phyloP scores from a whole-genome alignment of 2,329 filamentous ascomycete genomes.

The Phyllosticta capitalensis region DNA sequence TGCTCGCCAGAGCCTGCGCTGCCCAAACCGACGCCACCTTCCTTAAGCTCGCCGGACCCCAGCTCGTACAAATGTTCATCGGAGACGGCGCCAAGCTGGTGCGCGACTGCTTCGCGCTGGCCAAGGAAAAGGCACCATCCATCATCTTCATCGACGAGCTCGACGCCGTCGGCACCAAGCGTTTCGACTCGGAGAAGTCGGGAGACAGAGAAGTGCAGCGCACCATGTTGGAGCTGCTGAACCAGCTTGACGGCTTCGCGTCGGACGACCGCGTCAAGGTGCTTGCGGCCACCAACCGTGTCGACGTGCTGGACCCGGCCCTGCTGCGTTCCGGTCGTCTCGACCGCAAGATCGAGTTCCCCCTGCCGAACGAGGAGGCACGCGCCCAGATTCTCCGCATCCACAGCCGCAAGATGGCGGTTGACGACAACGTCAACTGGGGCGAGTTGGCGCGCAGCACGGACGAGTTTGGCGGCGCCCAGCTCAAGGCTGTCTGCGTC shows the following conservation, averaged over 20 bases:
- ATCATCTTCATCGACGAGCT: constrained; percentile 99
- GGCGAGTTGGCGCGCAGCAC: constrained; percentile 89
- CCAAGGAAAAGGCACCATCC: constrained; percentile 96
- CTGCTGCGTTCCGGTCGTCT: constrained; percentile 84
- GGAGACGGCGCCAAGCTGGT: constrained; percentile 97
- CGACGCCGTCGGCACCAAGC: constrained; percentile 96
- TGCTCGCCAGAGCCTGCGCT: constrained; percentile 88
- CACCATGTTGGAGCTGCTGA: constrained; percentile 97
- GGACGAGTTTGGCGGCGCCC: constrained; percentile 95
- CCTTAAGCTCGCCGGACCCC: constrained; percentile 93
- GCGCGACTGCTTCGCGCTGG: constrained; percentile 91
- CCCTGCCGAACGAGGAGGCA: constrained; percentile 93
- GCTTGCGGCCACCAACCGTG: constrained; percentile 84
- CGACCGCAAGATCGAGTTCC: constrained; percentile 97
- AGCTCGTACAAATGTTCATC: constrained; percentile 99
- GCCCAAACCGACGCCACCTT: constrained; percentile 98
- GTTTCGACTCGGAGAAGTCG: constrained; percentile 96
- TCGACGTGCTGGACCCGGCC: constrained; percentile 88
- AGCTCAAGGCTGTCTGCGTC: constrained; percentile 96
- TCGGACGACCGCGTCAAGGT: constrained; percentile 97
- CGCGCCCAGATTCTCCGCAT: constrained; percentile 95
- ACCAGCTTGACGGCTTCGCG: constrained; percentile 96
- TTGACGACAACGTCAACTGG: constrained; percentile 92
- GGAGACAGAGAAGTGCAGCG: constrained; percentile 96
- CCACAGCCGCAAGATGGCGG: constrained; percentile 96